Base-by-base conservation (phyloP, 345 rosid genomes). In the Melaleuca quinquenervia region DNA sequence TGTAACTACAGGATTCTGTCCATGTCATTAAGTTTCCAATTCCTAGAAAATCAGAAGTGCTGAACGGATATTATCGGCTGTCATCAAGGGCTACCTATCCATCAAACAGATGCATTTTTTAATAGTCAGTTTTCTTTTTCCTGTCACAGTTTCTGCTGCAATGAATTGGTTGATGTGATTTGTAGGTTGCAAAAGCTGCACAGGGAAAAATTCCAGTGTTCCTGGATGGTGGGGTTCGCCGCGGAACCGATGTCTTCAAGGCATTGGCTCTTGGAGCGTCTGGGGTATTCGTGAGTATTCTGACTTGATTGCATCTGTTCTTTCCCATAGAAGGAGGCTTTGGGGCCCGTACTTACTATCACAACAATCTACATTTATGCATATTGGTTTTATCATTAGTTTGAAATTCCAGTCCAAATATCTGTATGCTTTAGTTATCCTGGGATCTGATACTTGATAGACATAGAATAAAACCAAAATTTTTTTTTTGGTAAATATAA, bases 211-310 rank as follows among this genome's bases (percentile, higher is more conserved):
- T 97, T 87, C 99, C 98, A 22, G 98, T 97, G 50, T 96, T 97
- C 84, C 95, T 97, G 3, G 98, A 97, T 82, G 98, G 99, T 32
- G 99, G 99, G 44, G 94, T 97, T 86, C 95, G 98, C 16, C 98
- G 98, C 82, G 99, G 99, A 89, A 97, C 99, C 0, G 98, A 97
- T 91, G 98, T 97, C 82, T 97, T 97, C 89, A 97, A 97, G 92
- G 98, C 99, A 45, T 89, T 97, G 89, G 99, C 99, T 86, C 91
- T 97, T 20, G 99, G 99, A 58, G 98, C 99, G 76, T 92, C 98
- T 24, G 99, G 98, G 88, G 90, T 96, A 87, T 97, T 97, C 91
- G 99, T 96, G 91, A 91, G 99, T 89, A 84, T 48, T 70, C 80
- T 36, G 62, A 83, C n/a, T 12, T 11, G 44, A 83, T 54, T 54